phyloP scores from a whole-genome alignment of 306 rosid species.

The Vachellia collinsii region DNA sequence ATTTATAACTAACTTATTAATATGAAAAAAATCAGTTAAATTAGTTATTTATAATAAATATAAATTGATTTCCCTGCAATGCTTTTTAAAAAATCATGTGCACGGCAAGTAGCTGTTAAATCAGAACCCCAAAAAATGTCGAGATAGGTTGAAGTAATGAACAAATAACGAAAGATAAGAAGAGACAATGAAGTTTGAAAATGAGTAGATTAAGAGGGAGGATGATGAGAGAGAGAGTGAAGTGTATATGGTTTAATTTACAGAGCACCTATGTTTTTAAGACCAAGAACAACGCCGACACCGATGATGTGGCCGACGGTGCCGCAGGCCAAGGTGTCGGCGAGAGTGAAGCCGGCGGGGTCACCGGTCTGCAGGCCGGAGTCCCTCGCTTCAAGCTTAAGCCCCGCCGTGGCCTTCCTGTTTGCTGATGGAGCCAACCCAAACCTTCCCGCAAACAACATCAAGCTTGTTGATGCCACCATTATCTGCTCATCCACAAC shows the following conservation, averaged over 20 bases:
- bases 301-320: constrained; percentile 89
- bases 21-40: too few species aligned
- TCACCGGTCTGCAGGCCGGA: constrained; percentile 96
- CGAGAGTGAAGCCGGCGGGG: constrained; percentile 97
- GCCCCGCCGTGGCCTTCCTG: constrained; percentile 91
- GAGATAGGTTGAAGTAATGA: background rate
- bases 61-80: too few species aligned
- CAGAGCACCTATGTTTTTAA: constrained; percentile 73
- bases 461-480: constrained; percentile 77
- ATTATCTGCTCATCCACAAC: constrained; percentile 58
- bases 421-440: constrained; percentile 97
- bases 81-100: too few species aligned
- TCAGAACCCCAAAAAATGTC: background rate
- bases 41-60: too few species aligned
- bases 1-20: too few species aligned
- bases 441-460: constrained; percentile 95
- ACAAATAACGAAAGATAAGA: background rate
- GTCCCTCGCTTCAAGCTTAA: constrained; percentile 86
- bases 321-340: constrained; percentile 98
- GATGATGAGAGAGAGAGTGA: background rate
- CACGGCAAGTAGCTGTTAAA: too few species aligned
- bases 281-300: constrained; percentile 97
- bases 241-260: constrained; percentile 34
- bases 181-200: background rate
- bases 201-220: background rate